phyloP scores from a whole-genome alignment of 257 asterid genomes.

The Anisodus tanguticus region DNA sequence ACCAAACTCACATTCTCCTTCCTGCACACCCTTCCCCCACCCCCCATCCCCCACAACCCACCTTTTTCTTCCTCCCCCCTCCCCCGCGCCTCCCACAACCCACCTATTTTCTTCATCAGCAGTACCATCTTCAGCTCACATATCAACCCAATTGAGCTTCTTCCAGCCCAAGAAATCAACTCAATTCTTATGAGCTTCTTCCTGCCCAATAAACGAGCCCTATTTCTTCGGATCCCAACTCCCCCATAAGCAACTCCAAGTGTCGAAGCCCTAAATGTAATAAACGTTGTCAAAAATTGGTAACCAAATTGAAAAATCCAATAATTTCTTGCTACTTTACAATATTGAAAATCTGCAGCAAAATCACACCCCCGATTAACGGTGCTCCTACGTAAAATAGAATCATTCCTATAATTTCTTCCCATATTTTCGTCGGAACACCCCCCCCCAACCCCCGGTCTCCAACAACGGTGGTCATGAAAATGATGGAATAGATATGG shows the following conservation, averaged over 20 bases:
- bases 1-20: too few species aligned
- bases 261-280: slow-evolving; percentile 70
- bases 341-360: slow-evolving; percentile 46
- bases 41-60: too few species aligned
- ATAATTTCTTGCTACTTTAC: slow-evolving; percentile 42
- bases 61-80: too few species aligned
- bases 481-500: too few species aligned
- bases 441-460: too few species aligned
- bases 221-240: slow-evolving; percentile 66
- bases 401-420: slow-evolving; percentile 65
- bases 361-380: slow-evolving; percentile 47
- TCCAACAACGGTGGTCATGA: too few species aligned
- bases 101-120: slow-evolving; percentile 23
- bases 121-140: slow-evolving; percentile 71
- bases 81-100: too few species aligned
- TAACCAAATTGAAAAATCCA: slow-evolving; percentile 71
- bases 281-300: slow-evolving; percentile 57
- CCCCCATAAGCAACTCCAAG: slow-evolving; percentile 72
- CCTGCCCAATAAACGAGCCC: slow-evolving; percentile 69
- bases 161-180: background rate
- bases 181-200: slow-evolving; percentile 79
- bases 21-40: too few species aligned
- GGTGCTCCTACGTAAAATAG: slow-evolving; percentile 66
- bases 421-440: slow-evolving; percentile 62
- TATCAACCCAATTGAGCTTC: slow-evolving; percentile 32